Percentiles rank a stretch among this genome's conserved stretches.
phyloP scores from a whole-genome alignment of 352 stramenopile species.

The Globisporangium megalacanthum region DNA sequence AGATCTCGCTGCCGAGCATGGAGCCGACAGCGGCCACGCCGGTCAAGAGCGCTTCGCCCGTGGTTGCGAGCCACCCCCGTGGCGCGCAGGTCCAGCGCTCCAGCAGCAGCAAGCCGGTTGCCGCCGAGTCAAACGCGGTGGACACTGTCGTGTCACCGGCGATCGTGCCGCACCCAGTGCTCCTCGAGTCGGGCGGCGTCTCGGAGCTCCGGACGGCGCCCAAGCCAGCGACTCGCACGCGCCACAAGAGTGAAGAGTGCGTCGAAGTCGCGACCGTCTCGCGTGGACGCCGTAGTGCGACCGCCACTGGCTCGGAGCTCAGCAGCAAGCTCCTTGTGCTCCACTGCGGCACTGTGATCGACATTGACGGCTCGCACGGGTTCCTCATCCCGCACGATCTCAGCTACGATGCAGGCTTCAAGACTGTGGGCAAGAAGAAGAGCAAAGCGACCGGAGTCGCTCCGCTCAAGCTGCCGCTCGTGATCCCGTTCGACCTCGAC shows the following conservation, averaged over 20 bases:
- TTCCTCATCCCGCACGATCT: slow-evolving; percentile 76
- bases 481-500: slow-evolving; percentile 64
- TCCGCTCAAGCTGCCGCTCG: slow-evolving; percentile 46
- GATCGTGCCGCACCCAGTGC: slow-evolving; percentile 18
- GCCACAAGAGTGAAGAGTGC: slow-evolving; percentile 14
- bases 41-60: slow-evolving; percentile 11
- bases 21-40: slow-evolving; percentile 10
- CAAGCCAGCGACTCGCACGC: neutral
- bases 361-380: slow-evolving; percentile 65
- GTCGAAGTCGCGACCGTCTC: slow-evolving; percentile 12
- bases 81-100: slow-evolving; percentile 8
- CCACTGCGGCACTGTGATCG: slow-evolving; percentile 74
- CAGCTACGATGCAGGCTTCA: slow-evolving; percentile 18
- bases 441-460: slow-evolving; percentile 2
- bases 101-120: too few relatives aligned
- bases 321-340: slow-evolving; percentile 58
- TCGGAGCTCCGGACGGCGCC: slow-evolving; percentile 8
- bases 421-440: slow-evolving; percentile 14
- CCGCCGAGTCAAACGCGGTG: slow-evolving; percentile 18
- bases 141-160: slow-evolving; percentile 40
- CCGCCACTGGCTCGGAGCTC: slow-evolving; percentile 26
- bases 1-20: slow-evolving; percentile 47
- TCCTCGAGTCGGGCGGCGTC: slow-evolving; percentile 12
- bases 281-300: slow-evolving; percentile 12
- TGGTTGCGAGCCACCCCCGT: slow-evolving; percentile 14